These are phyloP conservation scores for Chaetomium olivaceum DNA, from an alignment of 2,329 filamentous ascomycete species.

Conservation along the genomic window DNA sequence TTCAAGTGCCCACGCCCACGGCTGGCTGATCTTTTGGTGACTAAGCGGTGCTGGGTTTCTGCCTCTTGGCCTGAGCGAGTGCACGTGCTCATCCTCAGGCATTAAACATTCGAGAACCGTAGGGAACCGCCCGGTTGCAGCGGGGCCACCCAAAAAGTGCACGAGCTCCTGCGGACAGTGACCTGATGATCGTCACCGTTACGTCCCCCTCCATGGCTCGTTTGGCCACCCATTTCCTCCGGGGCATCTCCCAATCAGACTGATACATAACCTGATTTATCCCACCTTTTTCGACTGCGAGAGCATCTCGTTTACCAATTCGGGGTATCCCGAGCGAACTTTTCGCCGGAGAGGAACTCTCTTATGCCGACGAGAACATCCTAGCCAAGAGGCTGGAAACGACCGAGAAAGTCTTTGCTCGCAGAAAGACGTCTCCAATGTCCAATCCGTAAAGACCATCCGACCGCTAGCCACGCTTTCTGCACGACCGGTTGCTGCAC, in stretches of 20 bases:
- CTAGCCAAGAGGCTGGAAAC: slow-evolving; percentile 10
- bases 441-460: slow-evolving; percentile 18
- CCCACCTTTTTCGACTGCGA: slow-evolving; percentile 4
- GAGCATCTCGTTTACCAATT: slow-evolving; percentile 13
- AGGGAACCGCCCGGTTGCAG: slow-evolving; percentile 13
- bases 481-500: slow-evolving; percentile 16
- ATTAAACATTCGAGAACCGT: background rate
- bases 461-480: slow-evolving; percentile 30
- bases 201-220: slow-evolving; percentile 20
- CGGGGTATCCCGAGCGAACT: slow-evolving; percentile 21
- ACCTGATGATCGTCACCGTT: slow-evolving; percentile 34
- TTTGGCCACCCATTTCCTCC: slow-evolving; percentile 27
- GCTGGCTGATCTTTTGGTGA: background rate
- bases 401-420: background rate
- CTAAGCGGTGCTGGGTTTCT: slow-evolving; percentile 2
- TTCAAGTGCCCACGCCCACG: background rate
- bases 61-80: background rate
- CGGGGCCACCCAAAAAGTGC: slow-evolving; percentile 22
- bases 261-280: background rate
- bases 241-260: slow-evolving; percentile 16
- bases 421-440: slow-evolving; percentile 21
- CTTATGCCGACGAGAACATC: slow-evolving; percentile 14
- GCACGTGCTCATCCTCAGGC: background rate
- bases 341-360: slow-evolving; percentile 26
- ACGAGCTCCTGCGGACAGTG: slow-evolving; percentile 17